Evolutionary conservation across 2,329 filamentous ascomycete species (phyloP).

Genomic region (Onygenales sp.): DNA sequence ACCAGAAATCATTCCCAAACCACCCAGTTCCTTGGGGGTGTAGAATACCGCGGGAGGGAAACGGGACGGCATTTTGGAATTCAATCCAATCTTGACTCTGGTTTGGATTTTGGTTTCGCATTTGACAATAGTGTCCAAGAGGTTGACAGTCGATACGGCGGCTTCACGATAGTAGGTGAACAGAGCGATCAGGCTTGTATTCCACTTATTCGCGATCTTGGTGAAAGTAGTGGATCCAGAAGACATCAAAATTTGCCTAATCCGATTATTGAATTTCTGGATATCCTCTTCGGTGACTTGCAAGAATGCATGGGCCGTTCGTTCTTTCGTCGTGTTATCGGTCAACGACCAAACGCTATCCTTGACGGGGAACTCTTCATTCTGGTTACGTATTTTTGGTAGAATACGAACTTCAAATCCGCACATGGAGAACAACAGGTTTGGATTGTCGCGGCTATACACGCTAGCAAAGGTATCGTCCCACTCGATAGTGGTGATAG

Average conservation of each 20-base stretch:
- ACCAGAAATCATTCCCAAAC: slow-evolving; percentile 96
- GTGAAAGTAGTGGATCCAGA: slow-evolving; percentile 99
- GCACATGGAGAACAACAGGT: slow-evolving; percentile 93
- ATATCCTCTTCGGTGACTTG: slow-evolving; percentile 98
- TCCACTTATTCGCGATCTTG: slow-evolving; percentile 99
- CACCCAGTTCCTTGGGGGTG: slow-evolving; percentile 94
- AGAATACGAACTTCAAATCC: slow-evolving; percentile 96
- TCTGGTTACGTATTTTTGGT: slow-evolving; percentile 88
- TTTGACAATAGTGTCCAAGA: slow-evolving; percentile 96
- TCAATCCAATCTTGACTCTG: slow-evolving; percentile 93
- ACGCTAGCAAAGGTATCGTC: slow-evolving; percentile 98
- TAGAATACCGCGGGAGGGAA: slow-evolving; percentile 99
- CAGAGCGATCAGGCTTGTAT: slow-evolving; percentile 89
- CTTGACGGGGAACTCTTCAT: slow-evolving; percentile 94
- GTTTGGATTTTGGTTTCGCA: slow-evolving; percentile 99
- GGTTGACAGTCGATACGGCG: slow-evolving; percentile 85
- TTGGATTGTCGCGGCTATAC: slow-evolving; percentile 96
- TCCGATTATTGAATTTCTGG: slow-evolving; percentile 97
- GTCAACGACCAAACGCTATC: slow-evolving; percentile 98
- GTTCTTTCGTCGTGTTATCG: slow-evolving; percentile 92
- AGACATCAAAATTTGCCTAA: slow-evolving; percentile 97
- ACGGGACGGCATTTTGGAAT: slow-evolving; percentile 98
- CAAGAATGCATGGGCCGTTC: slow-evolving; percentile 92
- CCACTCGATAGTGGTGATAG: slow-evolving; percentile 96
- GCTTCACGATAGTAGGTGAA: slow-evolving; percentile 99